Conservation (phyloP, 495 filamentous ascomycete species). For the Penicillium lividum region DNA sequence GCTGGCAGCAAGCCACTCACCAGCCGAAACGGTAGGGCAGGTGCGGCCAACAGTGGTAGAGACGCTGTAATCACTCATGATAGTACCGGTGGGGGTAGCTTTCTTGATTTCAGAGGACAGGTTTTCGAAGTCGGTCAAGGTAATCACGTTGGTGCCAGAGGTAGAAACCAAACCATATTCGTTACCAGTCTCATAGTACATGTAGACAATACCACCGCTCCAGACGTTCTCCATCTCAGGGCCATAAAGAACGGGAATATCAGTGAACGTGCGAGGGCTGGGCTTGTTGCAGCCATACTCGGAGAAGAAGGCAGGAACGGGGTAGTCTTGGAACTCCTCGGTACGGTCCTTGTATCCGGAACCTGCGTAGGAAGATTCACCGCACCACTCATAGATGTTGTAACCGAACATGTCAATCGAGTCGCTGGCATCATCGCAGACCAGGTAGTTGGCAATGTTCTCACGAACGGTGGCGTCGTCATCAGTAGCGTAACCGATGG, state of each 20-base stretch:
- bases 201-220: slow-evolving; percentile 96
- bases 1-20: slow-evolving; percentile 67
- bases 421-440: slow-evolving; percentile 70
- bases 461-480: slow-evolving; percentile 80
- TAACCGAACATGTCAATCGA: slow-evolving; percentile 98
- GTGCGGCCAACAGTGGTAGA: slow-evolving; percentile 67
- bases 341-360: slow-evolving; percentile 84
- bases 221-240: slow-evolving; percentile 79
- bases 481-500: slow-evolving; percentile 93
- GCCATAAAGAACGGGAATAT: slow-evolving; percentile 80
- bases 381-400: slow-evolving; percentile 99
- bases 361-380: slow-evolving; percentile 65
- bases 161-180: slow-evolving; percentile 83
- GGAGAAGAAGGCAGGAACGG: slow-evolving; percentile 94
- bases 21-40: slow-evolving; percentile 67
- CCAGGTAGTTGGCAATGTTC: slow-evolving; percentile 83
- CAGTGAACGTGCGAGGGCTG: slow-evolving; percentile 76
- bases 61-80: slow-evolving; percentile 62
- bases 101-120: slow-evolving; percentile 71
- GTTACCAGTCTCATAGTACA: slow-evolving; percentile 94
- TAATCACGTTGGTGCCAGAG: slow-evolving; percentile 53
- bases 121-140: slow-evolving; percentile 71
- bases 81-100: slow-evolving; percentile 64
- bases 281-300: slow-evolving; percentile 94
- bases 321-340: slow-evolving; percentile 81